These are phyloP conservation scores for Xylaria acuta DNA, from an alignment of 495 filamentous ascomycete genomes.

Conservation along the genomic window DNA sequence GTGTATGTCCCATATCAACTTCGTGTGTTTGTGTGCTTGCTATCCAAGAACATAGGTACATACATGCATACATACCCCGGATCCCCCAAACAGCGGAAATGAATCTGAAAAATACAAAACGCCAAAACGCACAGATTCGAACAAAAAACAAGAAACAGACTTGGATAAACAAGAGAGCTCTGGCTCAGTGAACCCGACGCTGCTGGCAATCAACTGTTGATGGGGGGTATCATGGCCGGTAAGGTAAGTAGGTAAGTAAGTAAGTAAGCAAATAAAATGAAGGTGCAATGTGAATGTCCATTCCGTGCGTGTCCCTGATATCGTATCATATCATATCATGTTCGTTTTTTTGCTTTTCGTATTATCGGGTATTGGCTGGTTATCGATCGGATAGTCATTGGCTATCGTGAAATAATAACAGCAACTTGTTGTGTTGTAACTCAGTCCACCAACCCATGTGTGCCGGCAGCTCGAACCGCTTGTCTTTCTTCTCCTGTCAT, in stretches of 20 bases:
- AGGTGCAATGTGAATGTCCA: background rate
- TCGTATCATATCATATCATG: background rate
- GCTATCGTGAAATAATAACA: background rate
- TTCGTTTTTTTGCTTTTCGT: background rate
- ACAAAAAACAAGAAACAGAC: background rate
- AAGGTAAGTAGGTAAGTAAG: background rate
- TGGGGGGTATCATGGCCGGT: conserved; percentile 7
- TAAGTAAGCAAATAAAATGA: conserved; percentile 4
- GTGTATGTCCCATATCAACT: background rate
- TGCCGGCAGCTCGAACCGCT: background rate
- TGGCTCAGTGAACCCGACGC: background rate
- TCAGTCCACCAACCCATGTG: no score
- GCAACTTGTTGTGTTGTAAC: background rate
- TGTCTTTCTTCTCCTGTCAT: background rate
- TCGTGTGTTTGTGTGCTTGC: background rate
- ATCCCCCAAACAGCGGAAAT: background rate
- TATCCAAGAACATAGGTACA: conserved; percentile 4
- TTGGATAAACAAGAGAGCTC: background rate
- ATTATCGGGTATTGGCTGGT: background rate
- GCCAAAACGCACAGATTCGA: background rate
- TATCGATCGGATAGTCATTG: background rate
- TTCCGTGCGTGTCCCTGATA: background rate
- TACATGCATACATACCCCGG: background rate
- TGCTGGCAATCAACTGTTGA: background rate
- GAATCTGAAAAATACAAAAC: background rate